Percentiles rank a stretch among this genome's conserved stretches.
These are phyloP conservation scores for Ophiognomonia clavigignenti-juglandacearum DNA, from an alignment of 2,329 filamentous ascomycete species.

Conservation along the genomic window DNA sequence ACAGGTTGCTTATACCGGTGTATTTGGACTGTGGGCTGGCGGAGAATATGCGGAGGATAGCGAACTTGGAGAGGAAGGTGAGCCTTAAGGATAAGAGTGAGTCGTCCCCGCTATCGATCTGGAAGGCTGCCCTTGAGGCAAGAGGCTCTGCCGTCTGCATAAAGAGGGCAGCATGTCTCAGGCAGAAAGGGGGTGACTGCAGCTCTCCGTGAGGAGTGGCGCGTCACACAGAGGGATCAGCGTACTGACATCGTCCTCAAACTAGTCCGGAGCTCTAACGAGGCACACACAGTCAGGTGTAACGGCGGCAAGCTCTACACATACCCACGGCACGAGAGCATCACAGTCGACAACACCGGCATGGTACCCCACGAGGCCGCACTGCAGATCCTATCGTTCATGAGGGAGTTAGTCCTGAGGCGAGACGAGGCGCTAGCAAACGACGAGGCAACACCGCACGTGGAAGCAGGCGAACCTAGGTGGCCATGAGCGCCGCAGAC, in stretches of 20 bases:
- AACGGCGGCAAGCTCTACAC: slow-evolving; percentile 14
- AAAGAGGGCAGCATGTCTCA: too few species aligned
- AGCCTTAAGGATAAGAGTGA: slow-evolving; percentile 17
- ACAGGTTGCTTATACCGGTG: slow-evolving; percentile 24
- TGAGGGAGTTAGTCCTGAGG: slow-evolving; percentile 19
- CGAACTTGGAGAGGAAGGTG: slow-evolving; percentile 18
- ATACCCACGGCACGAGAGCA: slow-evolving; percentile 8
- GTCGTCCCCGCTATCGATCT: background rate
- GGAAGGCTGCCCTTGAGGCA: too few species aligned
- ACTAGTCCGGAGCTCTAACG: slow-evolving; percentile 15
- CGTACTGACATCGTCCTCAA: background rate
- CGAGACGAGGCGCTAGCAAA: slow-evolving; percentile 16
- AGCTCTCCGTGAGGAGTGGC: too few species aligned
- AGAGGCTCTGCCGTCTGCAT: too few species aligned
- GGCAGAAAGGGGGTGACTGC: too few species aligned
- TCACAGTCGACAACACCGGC: slow-evolving; percentile 23
- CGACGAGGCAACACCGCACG: slow-evolving; percentile 14
- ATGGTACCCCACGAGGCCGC: slow-evolving; percentile 21
- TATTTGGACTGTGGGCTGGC: slow-evolving; percentile 20
- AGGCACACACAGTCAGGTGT: slow-evolving; percentile 14
- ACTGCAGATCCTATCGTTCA: slow-evolving; percentile 24
- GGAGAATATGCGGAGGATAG: slow-evolving; percentile 22
- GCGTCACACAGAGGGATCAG: too few species aligned
- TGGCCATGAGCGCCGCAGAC: slow-evolving; percentile 14
- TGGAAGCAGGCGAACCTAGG: slow-evolving; percentile 12